A percentile compares a stretch with the other conserved stretches of the same genome.
phyloP scores from a whole-genome alignment of 345 rosid species.

The Sonneratia caseolaris region DNA sequence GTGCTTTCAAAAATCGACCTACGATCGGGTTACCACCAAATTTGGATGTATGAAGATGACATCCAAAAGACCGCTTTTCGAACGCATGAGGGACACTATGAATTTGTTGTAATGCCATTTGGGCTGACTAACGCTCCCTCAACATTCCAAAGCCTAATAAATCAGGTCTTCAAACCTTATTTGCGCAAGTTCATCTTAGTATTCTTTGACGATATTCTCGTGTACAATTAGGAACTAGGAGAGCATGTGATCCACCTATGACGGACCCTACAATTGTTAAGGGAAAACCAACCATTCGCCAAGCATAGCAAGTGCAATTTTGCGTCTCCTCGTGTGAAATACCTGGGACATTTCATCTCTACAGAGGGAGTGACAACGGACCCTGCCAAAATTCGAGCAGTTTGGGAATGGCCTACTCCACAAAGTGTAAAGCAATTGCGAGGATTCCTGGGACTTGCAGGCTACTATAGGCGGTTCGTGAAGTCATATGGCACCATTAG shows the following conservation, averaged over 20 bases:
- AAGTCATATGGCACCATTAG: neutral
- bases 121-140: slow-evolving; percentile 13
- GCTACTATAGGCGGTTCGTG: slow-evolving; percentile 6
- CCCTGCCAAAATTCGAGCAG: neutral
- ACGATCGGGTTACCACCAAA: slow-evolving; percentile 7
- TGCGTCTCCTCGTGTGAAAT: neutral
- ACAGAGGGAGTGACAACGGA: neutral
- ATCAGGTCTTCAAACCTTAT: neutral
- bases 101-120: slow-evolving; percentile 13
- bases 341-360: neutral
- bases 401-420: neutral
- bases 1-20: slow-evolving; percentile 8
- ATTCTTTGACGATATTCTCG: slow-evolving; percentile 14
- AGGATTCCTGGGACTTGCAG: neutral
- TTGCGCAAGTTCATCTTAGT: slow-evolving; percentile 2
- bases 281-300: neutral
- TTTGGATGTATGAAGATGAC: neutral
- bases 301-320: neutral
- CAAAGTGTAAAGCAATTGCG: neutral
- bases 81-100: slow-evolving; percentile 14
- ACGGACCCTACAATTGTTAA: neutral
- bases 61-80: slow-evolving; percentile 5
- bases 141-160: slow-evolving; percentile 10
- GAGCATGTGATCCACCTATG: neutral
- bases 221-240: neutral